A percentile compares a stretch with the other conserved stretches of the same genome.
Conservation (phyloP, 805 yeast genomes). For the Pichia californica region DNA sequence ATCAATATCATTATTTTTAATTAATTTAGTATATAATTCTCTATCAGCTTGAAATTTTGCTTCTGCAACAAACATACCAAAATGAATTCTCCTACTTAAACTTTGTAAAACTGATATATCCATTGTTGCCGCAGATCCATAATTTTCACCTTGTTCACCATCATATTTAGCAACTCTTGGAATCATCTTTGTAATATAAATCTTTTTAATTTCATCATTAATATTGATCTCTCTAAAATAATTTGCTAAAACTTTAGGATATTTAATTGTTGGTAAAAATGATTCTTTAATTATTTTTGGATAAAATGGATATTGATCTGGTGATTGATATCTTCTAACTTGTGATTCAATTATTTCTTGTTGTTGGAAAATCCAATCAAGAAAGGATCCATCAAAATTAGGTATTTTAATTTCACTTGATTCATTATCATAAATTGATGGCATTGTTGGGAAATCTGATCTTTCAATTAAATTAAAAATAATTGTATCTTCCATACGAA, state of each 20-base stretch:
- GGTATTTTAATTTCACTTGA: conserved; percentile 47
- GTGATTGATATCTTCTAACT: conserved; percentile 85
- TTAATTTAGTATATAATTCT: conserved; percentile 57
- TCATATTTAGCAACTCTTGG: conserved; percentile 60
- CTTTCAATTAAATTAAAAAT: conserved; percentile 89
- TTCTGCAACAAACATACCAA: conserved; percentile 97
- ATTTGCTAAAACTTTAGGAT: conserved; percentile 72
- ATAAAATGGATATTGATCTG: conserved; percentile 89
- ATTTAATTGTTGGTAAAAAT: conserved; percentile 74
- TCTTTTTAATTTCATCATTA: conserved; percentile 58
- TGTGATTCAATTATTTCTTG: conserved; percentile 72
- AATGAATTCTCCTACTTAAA: conserved; percentile 86
- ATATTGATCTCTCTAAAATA: conserved; percentile 72
- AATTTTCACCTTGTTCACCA: conserved; percentile 78
- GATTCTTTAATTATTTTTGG: conserved; percentile 55
- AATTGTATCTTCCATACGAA: conserved; percentile 95
- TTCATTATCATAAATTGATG: conserved; percentile 61
- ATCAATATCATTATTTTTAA: conserved; percentile 53
- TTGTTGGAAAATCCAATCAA: conserved; percentile 80
- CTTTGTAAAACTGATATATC: conserved; percentile 89
- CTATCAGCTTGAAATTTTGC: conserved; percentile 74
- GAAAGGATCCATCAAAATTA: conserved; percentile 64
- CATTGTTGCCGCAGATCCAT: conserved; percentile 77
- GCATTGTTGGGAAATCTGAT: conserved; percentile 75
- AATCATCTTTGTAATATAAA: conserved; percentile 68